A percentile compares a stretch with the other conserved stretches of the same genome.
Evolutionary conservation across 2,329 filamentous ascomycete species (phyloP).

Genomic region (Penicillium sp.): DNA sequence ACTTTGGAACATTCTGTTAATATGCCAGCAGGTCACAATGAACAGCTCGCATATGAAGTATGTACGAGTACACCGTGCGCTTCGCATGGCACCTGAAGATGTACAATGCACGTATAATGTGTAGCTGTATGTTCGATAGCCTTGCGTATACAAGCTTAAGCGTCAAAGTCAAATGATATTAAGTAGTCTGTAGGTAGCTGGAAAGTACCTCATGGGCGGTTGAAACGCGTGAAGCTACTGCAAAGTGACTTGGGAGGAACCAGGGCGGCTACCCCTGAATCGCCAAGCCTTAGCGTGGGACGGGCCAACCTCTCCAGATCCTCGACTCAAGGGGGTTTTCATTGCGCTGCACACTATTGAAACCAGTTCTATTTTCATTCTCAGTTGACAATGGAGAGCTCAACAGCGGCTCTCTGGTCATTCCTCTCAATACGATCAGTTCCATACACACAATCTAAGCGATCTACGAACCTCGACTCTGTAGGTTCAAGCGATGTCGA

Average conservation of each 20-base stretch:
- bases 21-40: neutral
- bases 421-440: no score
- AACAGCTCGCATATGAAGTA: neutral
- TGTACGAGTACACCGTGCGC: no score
- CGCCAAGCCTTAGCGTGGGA: slow-evolving; percentile 7
- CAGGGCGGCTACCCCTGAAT: slow-evolving; percentile 14
- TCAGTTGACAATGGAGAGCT: neutral
- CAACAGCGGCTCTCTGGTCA: neutral
- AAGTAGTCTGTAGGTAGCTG: neutral
- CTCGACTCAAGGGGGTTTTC: slow-evolving; percentile 21
- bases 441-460: no score
- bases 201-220: neutral
- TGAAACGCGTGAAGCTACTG: neutral
- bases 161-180: neutral
- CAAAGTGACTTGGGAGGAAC: slow-evolving; percentile 1
- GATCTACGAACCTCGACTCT: neutral
- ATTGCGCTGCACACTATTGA: slow-evolving; percentile 16
- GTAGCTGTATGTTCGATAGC: neutral
- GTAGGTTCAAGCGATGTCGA: slow-evolving; percentile 19
- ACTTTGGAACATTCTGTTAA: neutral
- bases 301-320: slow-evolving; percentile 14
- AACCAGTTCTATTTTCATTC: slow-evolving; percentile 11
- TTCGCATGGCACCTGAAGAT: neutral
- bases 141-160: neutral
- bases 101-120: neutral